Evolutionary conservation across 2,329 filamentous ascomycete genomes (phyloP).

Genomic region (Dactylellina drechsleri): DNA sequence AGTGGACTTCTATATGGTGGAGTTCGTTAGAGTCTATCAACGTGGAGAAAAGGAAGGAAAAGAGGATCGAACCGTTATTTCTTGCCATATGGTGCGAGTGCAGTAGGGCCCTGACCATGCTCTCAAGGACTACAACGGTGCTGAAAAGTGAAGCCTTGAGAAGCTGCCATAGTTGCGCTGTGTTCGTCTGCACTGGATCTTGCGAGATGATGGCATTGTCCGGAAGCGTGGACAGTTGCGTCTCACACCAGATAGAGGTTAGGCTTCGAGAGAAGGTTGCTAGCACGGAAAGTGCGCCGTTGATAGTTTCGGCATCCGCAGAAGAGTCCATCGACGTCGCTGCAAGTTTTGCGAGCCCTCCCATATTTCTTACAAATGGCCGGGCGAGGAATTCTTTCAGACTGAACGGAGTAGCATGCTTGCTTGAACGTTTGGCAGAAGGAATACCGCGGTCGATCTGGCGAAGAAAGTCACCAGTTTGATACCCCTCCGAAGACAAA

Average conservation of each 20-base stretch:
- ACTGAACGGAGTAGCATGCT: slow-evolving; percentile 64
- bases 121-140: slow-evolving; percentile 77
- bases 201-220: slow-evolving; percentile 36
- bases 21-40: not conserved
- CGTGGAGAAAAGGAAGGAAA: not conserved
- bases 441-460: slow-evolving; percentile 75
- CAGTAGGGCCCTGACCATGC: slow-evolving; percentile 73
- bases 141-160: slow-evolving; percentile 80
- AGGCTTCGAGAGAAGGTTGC: slow-evolving; percentile 43
- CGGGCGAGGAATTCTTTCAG: slow-evolving; percentile 61
- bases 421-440: slow-evolving; percentile 70
- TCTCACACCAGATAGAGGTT: slow-evolving; percentile 43
- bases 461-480: slow-evolving; percentile 78
- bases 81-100: slow-evolving; percentile 66
- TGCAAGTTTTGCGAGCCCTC: slow-evolving; percentile 73
- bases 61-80: slow-evolving; percentile 32
- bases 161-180: slow-evolving; percentile 72
- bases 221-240: slow-evolving; percentile 29
- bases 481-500: slow-evolving; percentile 76
- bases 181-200: slow-evolving; percentile 40
- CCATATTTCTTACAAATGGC: slow-evolving; percentile 74
- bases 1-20: slow-evolving; percentile 67
- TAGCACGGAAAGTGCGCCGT: slow-evolving; percentile 35
- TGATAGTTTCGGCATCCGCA: slow-evolving; percentile 64
- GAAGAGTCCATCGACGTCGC: slow-evolving; percentile 68